These are phyloP conservation scores for Talaromyces sp. DNA, from an alignment of 2,329 filamentous ascomycete genomes.

Conservation along the genomic window DNA sequence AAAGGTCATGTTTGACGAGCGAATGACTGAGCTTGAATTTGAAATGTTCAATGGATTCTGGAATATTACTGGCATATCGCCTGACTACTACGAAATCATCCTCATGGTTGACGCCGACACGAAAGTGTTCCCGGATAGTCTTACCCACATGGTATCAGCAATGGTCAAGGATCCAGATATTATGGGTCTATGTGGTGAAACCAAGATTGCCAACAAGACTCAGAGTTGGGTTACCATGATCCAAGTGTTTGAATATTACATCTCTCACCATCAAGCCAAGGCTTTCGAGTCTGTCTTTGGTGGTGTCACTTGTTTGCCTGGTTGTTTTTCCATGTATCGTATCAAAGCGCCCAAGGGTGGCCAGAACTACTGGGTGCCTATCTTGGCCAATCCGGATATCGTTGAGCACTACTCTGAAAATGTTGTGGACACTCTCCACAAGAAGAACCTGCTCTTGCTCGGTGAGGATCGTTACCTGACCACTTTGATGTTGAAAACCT, in stretches of 20 bases:
- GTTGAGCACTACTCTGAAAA: conserved; percentile 99
- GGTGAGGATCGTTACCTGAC: conserved; percentile 94
- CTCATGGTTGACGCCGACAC: conserved; percentile 99
- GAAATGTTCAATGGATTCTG: conserved; percentile 99
- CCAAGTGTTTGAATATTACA: conserved; percentile 96
- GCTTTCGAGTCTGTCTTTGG: conserved; percentile 98
- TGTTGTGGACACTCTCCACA: conserved; percentile 95
- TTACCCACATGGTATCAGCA: conserved; percentile 98
- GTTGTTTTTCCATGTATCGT: conserved; percentile 99
- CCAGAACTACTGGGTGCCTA: conserved; percentile 99
- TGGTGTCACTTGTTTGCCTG: conserved; percentile 96
- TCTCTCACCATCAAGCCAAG: conserved; percentile 95
- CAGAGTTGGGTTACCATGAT: conserved; percentile 95
- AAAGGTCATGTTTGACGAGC: conserved; percentile 99
- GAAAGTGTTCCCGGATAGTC: conserved; percentile 95
- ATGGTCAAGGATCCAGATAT: conserved; percentile 99
- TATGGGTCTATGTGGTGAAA: conserved; percentile 98
- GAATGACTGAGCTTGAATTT: conserved; percentile 98
- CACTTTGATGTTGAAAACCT: conserved; percentile 96
- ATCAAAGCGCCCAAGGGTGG: conserved; percentile 98
- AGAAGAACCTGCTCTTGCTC: conserved; percentile 88
- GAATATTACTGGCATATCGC: conserved; percentile 97
- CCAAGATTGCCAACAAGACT: conserved; percentile 98
- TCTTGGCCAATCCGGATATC: conserved; percentile 95
- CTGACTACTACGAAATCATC: conserved; percentile 95